Evolutionary conservation across 148 eudicot genomes (phyloP), one percentile per base, ranked within the genome.

Genomic region (Nyssa sinensis): DNA sequence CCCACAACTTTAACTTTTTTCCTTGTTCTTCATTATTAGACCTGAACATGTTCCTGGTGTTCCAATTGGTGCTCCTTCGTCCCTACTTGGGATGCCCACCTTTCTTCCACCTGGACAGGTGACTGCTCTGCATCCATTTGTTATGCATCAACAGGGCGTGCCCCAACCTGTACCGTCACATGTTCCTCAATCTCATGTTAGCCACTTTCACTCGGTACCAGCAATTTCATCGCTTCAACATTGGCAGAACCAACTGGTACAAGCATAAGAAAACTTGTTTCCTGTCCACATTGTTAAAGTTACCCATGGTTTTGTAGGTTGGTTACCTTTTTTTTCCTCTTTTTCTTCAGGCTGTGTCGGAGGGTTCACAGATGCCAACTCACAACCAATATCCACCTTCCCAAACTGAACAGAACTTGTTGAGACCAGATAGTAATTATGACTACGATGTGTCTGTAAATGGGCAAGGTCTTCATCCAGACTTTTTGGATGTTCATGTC

Each of bases 161-260:
- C 80, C 88, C 5, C 88, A 82, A 66, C 75, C 91, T 79, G 82
- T 87, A 23, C 87, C 92, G 41, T 77, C 94, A 49, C 90, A 86
- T 82, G 87, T 82, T 64, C 67, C 85, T 58, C 92, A 92, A 69
- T 74, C 97, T 64, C 97, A 78, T 80, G 78, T 77, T 67, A 83
- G 86, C 62, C 86, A 91, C 49, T 85, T 89, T 79, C 96, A 91
- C 35, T 77, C 94, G 0, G 80, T 85, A 31, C 83, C 91, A 14
- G 84, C 86, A 33, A 37, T 82, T 78, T 72, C 91, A 59, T 49
- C 92, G 47, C 72, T 76, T 53, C 92, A 88, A 65, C 88, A 86
- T 60, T 88, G 97, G 98, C 97, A 82, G 78, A 82, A 72, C 80
- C 93, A 89, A 80, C 97, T 89, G 89, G 98, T 93, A 70, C 34